Percentiles rank a stretch among this genome's conserved stretches.
Evolutionary conservation across 2,329 filamentous ascomycete species (phyloP).

Genomic region (Phialophora macrospora): DNA sequence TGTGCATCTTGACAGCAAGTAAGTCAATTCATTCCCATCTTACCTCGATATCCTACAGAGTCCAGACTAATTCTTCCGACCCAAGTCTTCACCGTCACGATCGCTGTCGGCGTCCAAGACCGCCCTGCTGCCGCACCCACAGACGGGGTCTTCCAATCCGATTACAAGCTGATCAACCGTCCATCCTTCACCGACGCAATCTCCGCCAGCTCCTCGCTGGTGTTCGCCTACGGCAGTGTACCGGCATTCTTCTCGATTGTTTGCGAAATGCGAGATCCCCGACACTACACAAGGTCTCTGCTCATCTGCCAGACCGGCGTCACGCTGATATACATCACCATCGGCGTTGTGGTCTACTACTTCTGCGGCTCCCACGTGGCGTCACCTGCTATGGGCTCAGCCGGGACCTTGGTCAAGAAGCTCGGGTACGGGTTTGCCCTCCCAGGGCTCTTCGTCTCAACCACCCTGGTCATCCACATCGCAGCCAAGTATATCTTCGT

Average conservation of each 20-base stretch:
- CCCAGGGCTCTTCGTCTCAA: conserved; percentile 47
- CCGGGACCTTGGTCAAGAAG: conserved; percentile 41
- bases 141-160: conserved; percentile 40
- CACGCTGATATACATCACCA: conserved; percentile 44
- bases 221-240: conserved; percentile 53
- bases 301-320: conserved; percentile 45
- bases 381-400: conserved; percentile 45
- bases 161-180: conserved; percentile 39
- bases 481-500: conserved; percentile 45
- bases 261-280: conserved; percentile 45
- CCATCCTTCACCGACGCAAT: conserved; percentile 46
- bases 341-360: conserved; percentile 44
- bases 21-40: conserved; percentile 4
- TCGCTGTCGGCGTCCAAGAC: conserved; percentile 44
- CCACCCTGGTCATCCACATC: conserved; percentile 47
- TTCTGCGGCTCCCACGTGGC: conserved; percentile 44
- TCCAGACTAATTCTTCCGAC: conserved; percentile 42
- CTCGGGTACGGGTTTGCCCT: conserved; percentile 46
- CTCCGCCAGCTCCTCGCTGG: conserved; percentile 45
- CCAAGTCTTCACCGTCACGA: conserved; percentile 60
- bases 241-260: conserved; percentile 47
- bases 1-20: conserved; percentile 60
- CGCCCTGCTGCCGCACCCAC: conserved; percentile 45
- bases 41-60: not conserved
- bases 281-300: conserved; percentile 47